A percentile compares a stretch with the other conserved stretches of the same genome.
These are phyloP conservation scores for Arachnomyces sp. DNA, from an alignment of 2,329 filamentous ascomycete species.

Conservation along the genomic window DNA sequence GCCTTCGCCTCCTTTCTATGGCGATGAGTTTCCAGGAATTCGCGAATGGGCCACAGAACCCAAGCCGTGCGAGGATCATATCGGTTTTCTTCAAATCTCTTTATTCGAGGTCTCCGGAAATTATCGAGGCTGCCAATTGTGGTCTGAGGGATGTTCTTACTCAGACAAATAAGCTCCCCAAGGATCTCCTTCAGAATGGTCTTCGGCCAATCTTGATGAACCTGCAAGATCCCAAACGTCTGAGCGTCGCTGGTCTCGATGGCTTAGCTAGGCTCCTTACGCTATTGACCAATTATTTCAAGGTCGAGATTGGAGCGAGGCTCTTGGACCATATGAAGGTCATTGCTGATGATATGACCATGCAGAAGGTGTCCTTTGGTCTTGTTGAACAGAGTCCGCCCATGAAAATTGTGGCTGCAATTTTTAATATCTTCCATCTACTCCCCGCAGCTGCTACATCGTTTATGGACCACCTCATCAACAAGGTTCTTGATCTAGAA, in stretches of 20 bases:
- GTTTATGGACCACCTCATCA: constrained; percentile 84
- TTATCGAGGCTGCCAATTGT: constrained; percentile 87
- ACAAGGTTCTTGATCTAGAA: constrained; percentile 84
- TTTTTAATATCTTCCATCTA: constrained; percentile 96
- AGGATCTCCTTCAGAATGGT: constrained; percentile 89
- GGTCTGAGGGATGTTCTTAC: constrained; percentile 81
- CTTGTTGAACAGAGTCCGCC: constrained; percentile 86
- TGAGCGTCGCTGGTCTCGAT: constrained; percentile 83
- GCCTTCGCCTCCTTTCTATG: constrained; percentile 84
- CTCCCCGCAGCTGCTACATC: constrained; percentile 80
- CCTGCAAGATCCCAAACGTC: constrained; percentile 82
- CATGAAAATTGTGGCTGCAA: constrained; percentile 91
- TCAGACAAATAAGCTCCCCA: constrained; percentile 84
- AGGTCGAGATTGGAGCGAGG: constrained; percentile 90
- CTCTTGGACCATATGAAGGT: constrained; percentile 90
- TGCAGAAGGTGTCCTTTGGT: constrained; percentile 90
- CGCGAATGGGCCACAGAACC: constrained; percentile 63
- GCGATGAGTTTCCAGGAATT: constrained; percentile 93
- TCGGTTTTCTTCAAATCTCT: constrained; percentile 96
- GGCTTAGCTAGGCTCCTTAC: constrained; percentile 84
- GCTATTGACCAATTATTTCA: constrained; percentile 95
- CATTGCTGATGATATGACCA: constrained; percentile 69
- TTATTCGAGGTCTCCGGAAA: constrained; percentile 85
- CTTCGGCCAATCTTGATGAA: constrained; percentile 93
- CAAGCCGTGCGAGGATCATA: constrained; percentile 62